Base-by-base conservation (phyloP, 345 rosid genomes). In the Gynandropsis gynandra region DNA sequence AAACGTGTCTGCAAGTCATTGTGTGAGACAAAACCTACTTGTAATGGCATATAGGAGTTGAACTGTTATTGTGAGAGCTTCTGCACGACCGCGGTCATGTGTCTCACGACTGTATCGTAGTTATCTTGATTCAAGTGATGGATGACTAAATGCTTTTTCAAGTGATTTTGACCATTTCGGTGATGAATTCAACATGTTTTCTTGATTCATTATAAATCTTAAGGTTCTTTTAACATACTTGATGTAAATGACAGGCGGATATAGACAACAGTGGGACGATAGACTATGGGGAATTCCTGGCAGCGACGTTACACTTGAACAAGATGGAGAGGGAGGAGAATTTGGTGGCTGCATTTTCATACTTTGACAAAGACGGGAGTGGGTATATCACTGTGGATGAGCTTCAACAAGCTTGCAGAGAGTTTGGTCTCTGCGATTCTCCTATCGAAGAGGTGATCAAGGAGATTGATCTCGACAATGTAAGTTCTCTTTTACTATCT, bases 301-400 rank as follows among this genome's bases (percentile, higher is more conserved):
- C 98, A 34, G 98, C 98, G 16, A 92, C 96, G 1, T 59, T 92
- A 72, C 98, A 90, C 77, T 44, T 87, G 33, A 90, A 87, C 65
- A 90, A 87, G 80, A 87, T 84, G 72, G 96, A 90, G 71, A 79
- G 88, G 61, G 98, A 90, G 53, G 96, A 90, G 72, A 82, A 90
- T 59, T 72, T 90, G 37, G 64, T 75, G 12, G 96, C 95, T 59
- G 96, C 98, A 16, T 92, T 92, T 64, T 58, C 96, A 34, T 87
- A 67, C 58, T 92, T 92, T 42, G 98, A 92, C 70, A 92, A 80
- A 72, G 98, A 90, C 42, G 89, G 87, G 17, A 87, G 96, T 7
- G 98, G 98, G 7, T 82, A 84, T 64, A 87, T 90, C 61, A 90
- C 98, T 46, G 62, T 76, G n/a, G 95, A 92, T 69, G 98, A 92